Evolutionary conservation across 2,329 filamentous ascomycete species (phyloP), one percentile per base, ranked within the genome.

Genomic region (Paramyrothecium roridum): DNA sequence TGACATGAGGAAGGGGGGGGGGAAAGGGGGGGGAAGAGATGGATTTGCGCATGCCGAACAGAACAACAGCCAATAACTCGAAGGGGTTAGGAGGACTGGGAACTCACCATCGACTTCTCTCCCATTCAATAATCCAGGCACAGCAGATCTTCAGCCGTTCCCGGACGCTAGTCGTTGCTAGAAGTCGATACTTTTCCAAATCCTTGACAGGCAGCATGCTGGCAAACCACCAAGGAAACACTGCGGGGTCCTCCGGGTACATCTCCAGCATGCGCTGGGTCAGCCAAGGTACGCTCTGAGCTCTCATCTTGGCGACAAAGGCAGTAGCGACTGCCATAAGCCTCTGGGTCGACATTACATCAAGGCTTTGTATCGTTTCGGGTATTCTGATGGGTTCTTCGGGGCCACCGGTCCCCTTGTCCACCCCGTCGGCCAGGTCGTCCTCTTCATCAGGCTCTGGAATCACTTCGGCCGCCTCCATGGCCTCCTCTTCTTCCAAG

Each of bases 221-320:
- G 11, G 89, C 92, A 61, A 96, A 88, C 93, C 93, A 97, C 81
- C 92, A 96, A 0, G 92, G 90, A 61, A 96, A 95, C 1, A 84
- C 70, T 3, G 86, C 86, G 1, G 91, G 86, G 64, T 96, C 90
- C 17, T 83, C 77, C 0, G 91, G 92, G 20, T 87, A 88, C 7
- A 89, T 85, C 33, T 84, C 75, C 30, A 93, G 75, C 34, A 93
- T 86, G 10, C 87, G 83, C 45, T 86, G 80, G 54, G 89, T 84
- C 26, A 96, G 76, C 91, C 91, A 96, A 0, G 83, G 81, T 0
- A 87, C 88, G 56, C 87, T 89, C 53, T 85, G 77, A 6, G 79
- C 78, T 53, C 84, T 82, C 83, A 91, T 92, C 50, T 81, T 82
- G 19, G 75, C 73, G 40, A 96, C 83, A 63, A 93, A 96, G 0